phyloP scores from a whole-genome alignment of 148 eudicot genomes.

The Suaeda aralocaspica region DNA sequence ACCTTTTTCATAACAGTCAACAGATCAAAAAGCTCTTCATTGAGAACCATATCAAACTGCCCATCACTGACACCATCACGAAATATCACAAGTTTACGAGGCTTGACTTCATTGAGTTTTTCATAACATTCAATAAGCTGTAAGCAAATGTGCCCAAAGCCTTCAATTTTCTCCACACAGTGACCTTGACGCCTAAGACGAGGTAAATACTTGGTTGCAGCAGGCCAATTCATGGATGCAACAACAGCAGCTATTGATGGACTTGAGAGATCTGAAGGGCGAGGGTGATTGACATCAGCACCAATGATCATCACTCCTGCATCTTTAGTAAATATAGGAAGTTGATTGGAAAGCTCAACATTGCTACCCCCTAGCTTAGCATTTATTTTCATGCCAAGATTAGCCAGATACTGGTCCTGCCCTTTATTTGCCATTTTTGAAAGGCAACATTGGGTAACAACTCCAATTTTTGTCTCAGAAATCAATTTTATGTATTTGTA shows the following conservation, averaged over 20 bases:
- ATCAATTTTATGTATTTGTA: slow-evolving; percentile 60
- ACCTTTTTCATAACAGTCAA: background rate
- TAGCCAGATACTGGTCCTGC: slow-evolving; percentile 76
- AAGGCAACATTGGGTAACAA: slow-evolving; percentile 80
- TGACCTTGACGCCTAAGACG: slow-evolving; percentile 70
- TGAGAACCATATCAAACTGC: slow-evolving; percentile 80
- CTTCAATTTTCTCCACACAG: slow-evolving; percentile 22
- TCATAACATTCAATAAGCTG: slow-evolving; percentile 28
- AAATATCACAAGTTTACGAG: slow-evolving; percentile 27
- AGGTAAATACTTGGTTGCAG: slow-evolving; percentile 79
- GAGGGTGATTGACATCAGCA: slow-evolving; percentile 93
- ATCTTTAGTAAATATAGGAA: slow-evolving; percentile 35
- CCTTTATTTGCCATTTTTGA: slow-evolving; percentile 53
- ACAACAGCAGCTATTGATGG: slow-evolving; percentile 89
- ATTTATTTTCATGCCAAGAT: slow-evolving; percentile 81
- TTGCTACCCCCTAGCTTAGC: slow-evolving; percentile 86
- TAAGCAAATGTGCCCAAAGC: slow-evolving; percentile 25
- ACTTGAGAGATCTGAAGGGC: slow-evolving; percentile 63
- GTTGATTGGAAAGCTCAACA: slow-evolving; percentile 38
- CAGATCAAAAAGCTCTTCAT: slow-evolving; percentile 25
- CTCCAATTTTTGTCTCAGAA: slow-evolving; percentile 73
- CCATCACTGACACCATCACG: slow-evolving; percentile 97
- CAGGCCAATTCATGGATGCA: slow-evolving; percentile 86
- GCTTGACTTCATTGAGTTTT: slow-evolving; percentile 19
- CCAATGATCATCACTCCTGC: slow-evolving; percentile 65